phyloP scores from a whole-genome alignment of 306 rosid genomes.

The Vicia villosa region DNA sequence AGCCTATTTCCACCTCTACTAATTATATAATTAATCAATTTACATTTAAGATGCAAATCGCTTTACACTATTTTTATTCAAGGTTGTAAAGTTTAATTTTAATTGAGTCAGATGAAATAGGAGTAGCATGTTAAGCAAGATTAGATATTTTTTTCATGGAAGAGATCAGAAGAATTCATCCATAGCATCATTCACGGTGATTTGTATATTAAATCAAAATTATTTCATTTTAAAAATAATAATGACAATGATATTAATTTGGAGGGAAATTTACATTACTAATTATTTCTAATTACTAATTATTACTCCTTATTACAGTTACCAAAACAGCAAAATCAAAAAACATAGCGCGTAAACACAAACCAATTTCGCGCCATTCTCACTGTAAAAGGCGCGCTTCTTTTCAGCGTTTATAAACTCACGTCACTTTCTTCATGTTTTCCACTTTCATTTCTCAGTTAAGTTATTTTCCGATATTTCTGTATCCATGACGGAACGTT shows the following conservation, averaged over 20 bases:
- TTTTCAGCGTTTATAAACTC: no score
- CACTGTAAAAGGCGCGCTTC: not conserved
- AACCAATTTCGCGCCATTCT: constrained; percentile 9
- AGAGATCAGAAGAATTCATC: no score
- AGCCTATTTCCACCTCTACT: no score
- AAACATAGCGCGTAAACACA: not conserved
- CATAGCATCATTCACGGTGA: not conserved
- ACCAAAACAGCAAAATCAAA: not conserved
- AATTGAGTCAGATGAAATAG: no score
- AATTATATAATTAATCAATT: no score
- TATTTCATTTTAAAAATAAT: not conserved
- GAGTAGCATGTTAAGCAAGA: no score
- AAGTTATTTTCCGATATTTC: not conserved
- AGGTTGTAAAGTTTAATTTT: no score
- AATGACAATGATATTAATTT: not conserved
- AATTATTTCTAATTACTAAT: no score
- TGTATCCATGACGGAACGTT: not conserved
- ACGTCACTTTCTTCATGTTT: not conserved
- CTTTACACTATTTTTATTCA: no score
- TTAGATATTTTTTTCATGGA: no score
- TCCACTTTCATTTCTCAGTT: not conserved
- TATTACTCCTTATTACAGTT: not conserved
- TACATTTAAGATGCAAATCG: no score
- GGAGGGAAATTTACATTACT: not conserved
- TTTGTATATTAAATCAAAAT: not conserved